Conservation (phyloP, 768 basidiomycete species). For the Trametes villosa region DNA sequence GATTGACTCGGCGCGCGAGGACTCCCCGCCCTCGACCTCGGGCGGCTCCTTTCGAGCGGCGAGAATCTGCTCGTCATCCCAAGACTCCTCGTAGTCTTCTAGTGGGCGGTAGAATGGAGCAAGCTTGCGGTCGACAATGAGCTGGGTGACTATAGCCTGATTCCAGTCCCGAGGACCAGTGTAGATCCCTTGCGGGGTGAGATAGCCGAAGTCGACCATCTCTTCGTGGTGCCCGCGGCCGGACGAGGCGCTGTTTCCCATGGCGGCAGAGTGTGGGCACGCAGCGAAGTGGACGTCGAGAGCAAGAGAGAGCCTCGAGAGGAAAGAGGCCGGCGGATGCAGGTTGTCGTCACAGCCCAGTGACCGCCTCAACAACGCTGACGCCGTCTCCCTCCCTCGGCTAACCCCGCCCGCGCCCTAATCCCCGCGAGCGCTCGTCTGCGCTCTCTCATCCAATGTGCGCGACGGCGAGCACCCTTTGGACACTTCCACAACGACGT, state of each 20-base stretch:
- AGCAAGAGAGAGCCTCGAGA: conserved; percentile 5
- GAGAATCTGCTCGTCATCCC: conserved; percentile 88
- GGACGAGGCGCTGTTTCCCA: conserved; percentile 85
- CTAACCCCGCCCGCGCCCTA: conserved; percentile 5
- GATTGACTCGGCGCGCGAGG: conserved; percentile 50
- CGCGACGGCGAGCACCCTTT: neutral
- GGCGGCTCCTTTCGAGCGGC: conserved; percentile 73
- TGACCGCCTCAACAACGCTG: conserved; percentile 8
- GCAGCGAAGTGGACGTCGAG: conserved; percentile 12
- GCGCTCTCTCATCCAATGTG: neutral
- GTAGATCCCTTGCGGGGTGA: conserved; percentile 86
- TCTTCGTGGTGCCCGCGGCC: conserved; percentile 79
- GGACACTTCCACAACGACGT: neutral
- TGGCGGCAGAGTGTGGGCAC: conserved; percentile 33
- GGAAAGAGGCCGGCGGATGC: conserved; percentile 17
- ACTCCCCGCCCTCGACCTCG: conserved; percentile 51
- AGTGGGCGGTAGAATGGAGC: conserved; percentile 97
- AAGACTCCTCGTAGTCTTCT: conserved; percentile 88
- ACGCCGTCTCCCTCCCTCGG: conserved; percentile 4
- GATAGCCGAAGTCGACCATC: conserved; percentile 80
- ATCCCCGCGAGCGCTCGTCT: neutral
- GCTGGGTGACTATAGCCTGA: conserved; percentile 80
- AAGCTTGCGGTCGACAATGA: conserved; percentile 85
- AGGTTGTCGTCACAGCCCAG: conserved; percentile 21
- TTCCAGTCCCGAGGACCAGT: conserved; percentile 89